Base-by-base conservation (phyloP, 75 land plant species). In the Adiantum capillusveneris region DNA sequence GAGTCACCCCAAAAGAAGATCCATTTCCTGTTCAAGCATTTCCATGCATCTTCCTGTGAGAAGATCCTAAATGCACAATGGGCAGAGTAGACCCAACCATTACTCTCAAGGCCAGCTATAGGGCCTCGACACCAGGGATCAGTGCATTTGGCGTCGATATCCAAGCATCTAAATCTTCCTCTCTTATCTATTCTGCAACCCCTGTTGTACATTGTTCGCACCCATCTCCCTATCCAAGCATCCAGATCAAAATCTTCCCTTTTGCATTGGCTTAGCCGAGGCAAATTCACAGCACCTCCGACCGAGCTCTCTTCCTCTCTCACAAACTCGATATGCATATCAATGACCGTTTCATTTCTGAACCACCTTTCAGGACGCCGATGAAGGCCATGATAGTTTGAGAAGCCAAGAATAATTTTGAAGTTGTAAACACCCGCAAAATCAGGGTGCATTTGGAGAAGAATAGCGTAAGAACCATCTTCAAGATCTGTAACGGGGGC, bases 1-100 rank as follows among this genome's bases (percentile, higher is more conserved):
- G 95, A 88, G 57, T 92, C 97, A n/a, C 97, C 97, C 97, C 97
- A 92, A 67, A 85, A 92, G 78, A 92, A 82, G 46, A 92, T 65
- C 95, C 90, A 88, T 31, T 72, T 30, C 11, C 63, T 63, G 25
- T 55, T 45, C 57, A 92, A 65, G 78, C 95, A 85, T 7, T 57
- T 34, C 97, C 95, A 92, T 0, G 97, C 97, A 12, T 68, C 63
- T 1, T 65, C 58, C 3, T 45, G 31, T 0, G 51, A 16, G 64
- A 72, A 85, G 49, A 92, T 61, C 42, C 48, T 57, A 70, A 88
- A 88, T 2, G 76, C 30, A 62, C 97, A 92, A 65, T 85, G 95
- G 12, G 43, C 9, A 5, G 95, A 88, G 50, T 92, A 92, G 25
- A 82, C 84, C 95, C 95, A 92, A 0, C 95, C 97, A 42, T 85